Conservation (phyloP, 257 asterid genomes). For the Leonotis leonurus region DNA sequence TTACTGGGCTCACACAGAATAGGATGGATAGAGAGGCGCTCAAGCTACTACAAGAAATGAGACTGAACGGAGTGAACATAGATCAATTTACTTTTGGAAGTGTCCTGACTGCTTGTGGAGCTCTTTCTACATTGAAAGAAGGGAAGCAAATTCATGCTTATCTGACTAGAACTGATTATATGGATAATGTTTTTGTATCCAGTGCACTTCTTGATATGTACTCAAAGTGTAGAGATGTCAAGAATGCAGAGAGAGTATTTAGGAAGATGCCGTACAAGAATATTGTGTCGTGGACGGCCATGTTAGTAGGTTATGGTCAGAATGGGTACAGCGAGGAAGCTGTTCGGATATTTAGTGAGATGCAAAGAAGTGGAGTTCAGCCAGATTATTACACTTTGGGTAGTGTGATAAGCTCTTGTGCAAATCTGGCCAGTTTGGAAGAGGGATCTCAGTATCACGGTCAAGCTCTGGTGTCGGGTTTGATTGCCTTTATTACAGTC, state of each 20-base stretch:
- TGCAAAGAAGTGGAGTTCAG: constrained; percentile 56
- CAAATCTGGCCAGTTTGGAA: constrained; percentile 86
- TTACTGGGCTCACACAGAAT: constrained; percentile 66
- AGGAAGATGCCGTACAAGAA: constrained; percentile 52
- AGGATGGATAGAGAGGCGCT: constrained; percentile 50
- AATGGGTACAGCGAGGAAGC: constrained; percentile 89
- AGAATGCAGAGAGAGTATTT: constrained; percentile 59
- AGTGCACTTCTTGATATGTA: constrained; percentile 92
- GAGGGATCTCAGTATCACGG: constrained; percentile 91
- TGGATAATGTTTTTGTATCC: constrained; percentile 65
- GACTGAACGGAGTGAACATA: constrained; percentile 38
- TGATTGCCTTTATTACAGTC: constrained; percentile 57
- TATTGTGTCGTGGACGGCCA: constrained; percentile 88
- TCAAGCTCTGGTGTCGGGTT: constrained; percentile 61
- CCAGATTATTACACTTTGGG: constrained; percentile 75
- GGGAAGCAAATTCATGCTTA: constrained; percentile 81
- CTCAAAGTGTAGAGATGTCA: constrained; percentile 66
- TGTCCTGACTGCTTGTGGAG: constrained; percentile 78
- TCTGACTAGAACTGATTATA: constrained; percentile 46
- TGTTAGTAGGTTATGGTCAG: constrained; percentile 92
- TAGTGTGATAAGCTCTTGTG: constrained; percentile 89
- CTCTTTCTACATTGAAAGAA: constrained; percentile 45
- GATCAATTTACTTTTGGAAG: constrained; percentile 93
- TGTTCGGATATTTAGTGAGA: constrained; percentile 49
- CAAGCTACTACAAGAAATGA: constrained; percentile 52